These are phyloP conservation scores for Graphium sp. DNA, from an alignment of 2,329 filamentous ascomycete species.

Conservation along the genomic window DNA sequence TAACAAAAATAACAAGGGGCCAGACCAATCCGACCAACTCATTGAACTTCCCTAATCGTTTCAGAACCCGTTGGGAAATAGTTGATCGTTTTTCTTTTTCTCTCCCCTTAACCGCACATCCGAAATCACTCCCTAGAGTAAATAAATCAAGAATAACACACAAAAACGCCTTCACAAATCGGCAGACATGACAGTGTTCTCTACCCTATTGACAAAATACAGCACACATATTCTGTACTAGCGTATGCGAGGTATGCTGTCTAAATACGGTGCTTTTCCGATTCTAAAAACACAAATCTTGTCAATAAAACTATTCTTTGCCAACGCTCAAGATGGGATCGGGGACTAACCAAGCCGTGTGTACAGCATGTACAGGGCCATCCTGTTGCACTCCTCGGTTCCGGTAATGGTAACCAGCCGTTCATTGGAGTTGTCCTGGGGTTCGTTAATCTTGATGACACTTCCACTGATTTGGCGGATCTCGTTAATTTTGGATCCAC, in stretches of 20 bases:
- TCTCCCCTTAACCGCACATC: no score
- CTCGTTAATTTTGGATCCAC: constrained; percentile 97
- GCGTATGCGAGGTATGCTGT: background rate
- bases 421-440: constrained; percentile 97
- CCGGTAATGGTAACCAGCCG: constrained; percentile 93
- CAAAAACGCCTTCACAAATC: constrained; percentile 6
- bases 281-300: constrained; percentile 17
- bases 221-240: background rate
- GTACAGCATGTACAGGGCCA: constrained; percentile 99
- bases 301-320: background rate
- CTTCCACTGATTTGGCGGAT: constrained; percentile 93
- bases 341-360: constrained; percentile 68
- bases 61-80: background rate
- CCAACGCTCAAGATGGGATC: constrained; percentile 5
- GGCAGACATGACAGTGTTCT: no score
- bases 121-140: background rate
- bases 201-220: no score
- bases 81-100: background rate
- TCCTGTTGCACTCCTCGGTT: constrained; percentile 96
- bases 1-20: constrained; percentile 1
- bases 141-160: constrained; percentile 3
- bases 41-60: background rate
- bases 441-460: constrained; percentile 99
- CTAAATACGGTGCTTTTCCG: constrained; percentile 26
- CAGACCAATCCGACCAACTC: constrained; percentile 1